Base-by-base conservation (phyloP, 2,329 filamentous ascomycete genomes). In the Colletotrichum sp. region DNA sequence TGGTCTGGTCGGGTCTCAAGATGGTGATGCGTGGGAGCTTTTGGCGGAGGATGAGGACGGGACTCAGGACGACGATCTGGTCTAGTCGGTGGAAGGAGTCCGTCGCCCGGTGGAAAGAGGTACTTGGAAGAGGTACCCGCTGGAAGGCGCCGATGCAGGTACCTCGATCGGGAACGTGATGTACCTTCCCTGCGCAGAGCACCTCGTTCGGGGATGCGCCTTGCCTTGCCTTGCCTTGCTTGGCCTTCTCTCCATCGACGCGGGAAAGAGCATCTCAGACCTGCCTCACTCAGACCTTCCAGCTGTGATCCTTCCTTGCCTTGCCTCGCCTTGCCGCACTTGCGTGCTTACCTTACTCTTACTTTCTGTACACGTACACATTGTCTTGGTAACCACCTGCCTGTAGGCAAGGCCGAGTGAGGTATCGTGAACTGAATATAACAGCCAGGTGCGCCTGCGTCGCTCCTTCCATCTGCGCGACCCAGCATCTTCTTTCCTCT, bases 11-110 rank as follows among this genome's bases (percentile, higher is more conserved):
- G 56, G 56, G 56, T 60, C 27, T 32, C 56, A 36, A 16, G 71
- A 70, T 58, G 48, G 62, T n/a, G 60, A 66, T 48, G 71, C 52
- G 39, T 52, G 30, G 69, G 58, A 30, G 32, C 30, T 66, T 66
- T 69, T 69, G 60, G 71, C 67, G 52, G 72, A 71, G 61, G 70
- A 48, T 62, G 32, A 8, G 62, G 69, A 34, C 64, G 72, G 66
- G 61, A 70, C 32, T 62, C 30, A 15, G 62, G 69, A 34, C 64
- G 64, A 73, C 28, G 56, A 70, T 70, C 67, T 70, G 36, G 56
- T 48, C 32, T 64, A 4, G 61, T 64, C 61, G 32, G 61, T 64
- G 61, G 61, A 27, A 64, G 34, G 61, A 64, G 68, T 72, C 68
- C 69, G 70, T 68, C 70, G 58, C 64, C 64, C 73, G 56, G 39